Evolutionary conservation across 108 stramenopile genomes (phyloP), one percentile per base, ranked within the genome.

Genomic region (Cyclotella choctawhatcheeana): DNA sequence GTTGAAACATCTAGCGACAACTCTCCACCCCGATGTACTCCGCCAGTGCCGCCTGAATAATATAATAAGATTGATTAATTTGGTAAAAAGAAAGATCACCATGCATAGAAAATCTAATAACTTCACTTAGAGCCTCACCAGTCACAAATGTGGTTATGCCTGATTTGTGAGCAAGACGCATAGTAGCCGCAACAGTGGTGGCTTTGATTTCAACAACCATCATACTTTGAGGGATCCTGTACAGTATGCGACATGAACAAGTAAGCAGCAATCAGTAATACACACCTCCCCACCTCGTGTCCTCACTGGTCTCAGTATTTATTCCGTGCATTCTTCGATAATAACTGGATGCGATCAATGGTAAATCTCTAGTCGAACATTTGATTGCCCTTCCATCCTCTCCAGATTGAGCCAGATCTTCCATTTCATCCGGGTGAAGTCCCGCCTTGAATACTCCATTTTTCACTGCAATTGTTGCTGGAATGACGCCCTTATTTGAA

Each of bases 161-260:
- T 0, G 97, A 97, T 71, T 84, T 58, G 45, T 92, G 87, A 5
- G 99, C 99, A 16, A 97, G 53, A 56, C 67, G 35, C 94, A 97
- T 94, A 29, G 99, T 99, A 6, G 88, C 84, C 6, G 97, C 97
- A 27, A 99, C 97, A 5, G 98, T 99, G 2, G 98, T 99, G 26
- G 97, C 97, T 74, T 43, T 54, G 37, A 40, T 8, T 8, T 40
- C n/a, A 40, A 40, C 37, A 40, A 40, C 37, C 6, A 8, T 40
- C n/a, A n/a, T n/a, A n/a, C n/a, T n/a, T n/a, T n/a, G n/a, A n/a
- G n/a, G n/a, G n/a, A n/a, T n/a, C n/a, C n/a, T n/a, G n/a, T n/a
- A n/a, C n/a, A n/a, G n/a, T n/a, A n/a, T n/a, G n/a, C n/a, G n/a
- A 40, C 37, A 40, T 40, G 44, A 65, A 65, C 17, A 16, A 47